phyloP scores from a whole-genome alignment of 2,329 filamentous ascomycete genomes.

The Pyrenophora teres region DNA sequence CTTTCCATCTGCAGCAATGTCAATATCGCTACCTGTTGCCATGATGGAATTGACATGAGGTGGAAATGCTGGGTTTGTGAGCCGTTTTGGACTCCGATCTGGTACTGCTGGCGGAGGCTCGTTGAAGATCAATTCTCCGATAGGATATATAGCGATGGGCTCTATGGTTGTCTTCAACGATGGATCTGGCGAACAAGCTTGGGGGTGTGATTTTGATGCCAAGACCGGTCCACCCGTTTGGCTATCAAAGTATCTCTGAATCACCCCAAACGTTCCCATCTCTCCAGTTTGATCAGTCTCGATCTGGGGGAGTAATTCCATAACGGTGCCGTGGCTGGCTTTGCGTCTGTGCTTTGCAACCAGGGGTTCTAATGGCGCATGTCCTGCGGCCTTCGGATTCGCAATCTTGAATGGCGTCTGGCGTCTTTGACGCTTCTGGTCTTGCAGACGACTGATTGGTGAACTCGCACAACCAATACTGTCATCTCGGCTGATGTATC shows the following conservation, averaged over 20 bases:
- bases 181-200: conserved; percentile 18
- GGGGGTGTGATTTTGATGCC: conserved; percentile 11
- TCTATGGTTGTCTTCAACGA: conserved; percentile 10
- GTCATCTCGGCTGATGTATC: conserved; percentile 14
- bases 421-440: conserved; percentile 31
- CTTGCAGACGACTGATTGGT: conserved; percentile 10
- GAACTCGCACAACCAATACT: conserved; percentile 14
- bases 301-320: conserved; percentile 27
- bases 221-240: conserved; percentile 23
- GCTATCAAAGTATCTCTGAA: conserved; percentile 39
- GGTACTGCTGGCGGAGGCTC: conserved; percentile 28
- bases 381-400: conserved; percentile 12
- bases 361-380: conserved; percentile 36
- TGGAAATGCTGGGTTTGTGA: conserved; percentile 24
- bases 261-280: conserved; percentile 33
- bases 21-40: conserved; percentile 30
- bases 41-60: conserved; percentile 15
- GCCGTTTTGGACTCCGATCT: conserved; percentile 31
- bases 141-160: conserved; percentile 19
- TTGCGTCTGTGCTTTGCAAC: conserved; percentile 33
- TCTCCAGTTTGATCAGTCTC: conserved; percentile 30
- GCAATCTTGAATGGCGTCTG: conserved; percentile 34
- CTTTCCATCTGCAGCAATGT: conserved; percentile 27
- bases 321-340: conserved; percentile 24
- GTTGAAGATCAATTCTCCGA: conserved; percentile 20